Evolutionary conservation across 225 moss, liverwort and hornwort species (phyloP).

Genomic region (Climacium dendroides): DNA sequence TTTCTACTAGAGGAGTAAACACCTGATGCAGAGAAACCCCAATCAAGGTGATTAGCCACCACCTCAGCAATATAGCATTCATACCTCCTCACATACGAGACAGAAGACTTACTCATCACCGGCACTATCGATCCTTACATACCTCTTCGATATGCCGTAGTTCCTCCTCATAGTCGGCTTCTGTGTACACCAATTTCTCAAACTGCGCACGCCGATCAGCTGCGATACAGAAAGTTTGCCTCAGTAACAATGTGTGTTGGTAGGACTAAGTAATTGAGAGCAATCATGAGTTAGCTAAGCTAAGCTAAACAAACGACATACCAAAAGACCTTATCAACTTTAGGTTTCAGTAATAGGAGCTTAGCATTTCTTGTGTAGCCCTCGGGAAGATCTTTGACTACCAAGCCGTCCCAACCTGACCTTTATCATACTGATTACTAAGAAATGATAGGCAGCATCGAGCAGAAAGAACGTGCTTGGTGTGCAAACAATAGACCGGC

Average conservation of each 20-base stretch:
- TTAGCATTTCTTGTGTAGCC: neutral
- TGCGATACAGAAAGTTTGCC: slow-evolving; percentile 2
- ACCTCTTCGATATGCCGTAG: slow-evolving; percentile 85
- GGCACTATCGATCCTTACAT: neutral
- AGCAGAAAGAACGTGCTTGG: neutral
- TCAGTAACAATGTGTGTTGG: neutral
- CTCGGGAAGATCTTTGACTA: neutral
- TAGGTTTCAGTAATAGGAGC: neutral
- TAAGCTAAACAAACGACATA: neutral
- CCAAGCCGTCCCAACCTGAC: neutral
- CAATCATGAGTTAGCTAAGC: neutral
- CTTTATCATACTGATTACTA: neutral
- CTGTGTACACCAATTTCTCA: slow-evolving; percentile 73
- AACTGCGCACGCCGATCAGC: slow-evolving; percentile 96
- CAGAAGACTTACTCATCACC: neutral
- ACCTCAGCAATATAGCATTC: neutral
- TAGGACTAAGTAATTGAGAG: neutral
- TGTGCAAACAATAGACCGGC: neutral
- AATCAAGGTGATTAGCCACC: neutral
- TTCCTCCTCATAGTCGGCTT: slow-evolving; percentile 72
- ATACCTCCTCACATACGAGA: neutral
- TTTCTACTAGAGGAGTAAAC: slow-evolving; percentile 84
- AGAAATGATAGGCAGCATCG: neutral
- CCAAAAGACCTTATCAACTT: neutral
- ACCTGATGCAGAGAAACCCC: slow-evolving; percentile 20